Evolutionary conservation across 1,284 basidiomycete genomes (phyloP), one percentile per base, ranked within the genome.

Genomic region (Trametes polyzona): DNA sequence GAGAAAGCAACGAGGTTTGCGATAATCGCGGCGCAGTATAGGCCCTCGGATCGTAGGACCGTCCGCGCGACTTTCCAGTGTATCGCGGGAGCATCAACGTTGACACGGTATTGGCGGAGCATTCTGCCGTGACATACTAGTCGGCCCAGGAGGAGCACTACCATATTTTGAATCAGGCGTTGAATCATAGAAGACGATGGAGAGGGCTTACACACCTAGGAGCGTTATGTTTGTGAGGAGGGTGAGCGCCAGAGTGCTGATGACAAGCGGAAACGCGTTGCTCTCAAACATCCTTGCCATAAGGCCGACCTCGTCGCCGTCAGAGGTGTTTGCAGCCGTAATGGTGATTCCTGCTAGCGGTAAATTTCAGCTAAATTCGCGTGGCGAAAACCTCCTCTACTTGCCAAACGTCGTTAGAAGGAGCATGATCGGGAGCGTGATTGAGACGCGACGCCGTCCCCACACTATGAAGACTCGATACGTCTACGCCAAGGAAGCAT

Each of bases 391-490:
- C 11, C n/a, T n/a, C n/a, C n/a, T n/a, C n/a, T n/a, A 30, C 46
- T 10, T 21, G 17, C 33, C 46, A 10, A 33, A 16, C 7, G 30
- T 26, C 8, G 23, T 35, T 12, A 44, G 21, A 5, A 44, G 19
- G n/a, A 43, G 32, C 4, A 36, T 6, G 8, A 23, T 26, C 6
- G 41, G 49, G 6, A 51, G 23, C 12, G 37, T 11, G n/a, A 36
- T 24, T 4, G 24, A 2, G 3, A 11, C n/a, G 32, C 37, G 29
- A 6, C 17, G 36, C 14, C 41, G 51, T 16, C 21, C 24, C 51
- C 51, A 52, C 19, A 52, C 21, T 2, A 52, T 27, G 27, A 32
- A 52, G 6, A 37, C 19, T 4, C 51, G 41, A 27, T 52, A 52
- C 10, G 26, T 11, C 40, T 44, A 37, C n/a, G n/a, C n/a, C n/a